Percentiles rank a stretch among this genome's conserved stretches.
Conservation (phyloP, 345 rosid genomes). For the Lepidium africanum region DNA sequence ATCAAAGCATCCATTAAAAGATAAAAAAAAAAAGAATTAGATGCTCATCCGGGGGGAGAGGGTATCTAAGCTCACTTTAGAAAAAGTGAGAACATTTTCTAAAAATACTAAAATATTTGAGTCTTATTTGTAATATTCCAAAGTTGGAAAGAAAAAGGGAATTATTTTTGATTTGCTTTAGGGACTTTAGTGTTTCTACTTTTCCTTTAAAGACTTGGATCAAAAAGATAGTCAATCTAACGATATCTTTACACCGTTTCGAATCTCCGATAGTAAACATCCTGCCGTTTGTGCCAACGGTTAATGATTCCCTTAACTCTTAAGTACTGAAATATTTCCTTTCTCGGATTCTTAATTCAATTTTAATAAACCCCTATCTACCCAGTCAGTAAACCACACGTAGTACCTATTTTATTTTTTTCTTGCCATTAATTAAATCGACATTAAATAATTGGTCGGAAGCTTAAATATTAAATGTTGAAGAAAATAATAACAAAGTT, state of each 20-base stretch:
- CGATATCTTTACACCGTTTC: not conserved
- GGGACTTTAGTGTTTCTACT: not conserved
- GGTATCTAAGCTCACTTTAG: not conserved
- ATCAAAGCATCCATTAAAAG: not conserved
- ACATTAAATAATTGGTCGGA: not conserved
- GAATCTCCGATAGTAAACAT: not conserved
- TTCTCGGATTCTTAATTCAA: not conserved
- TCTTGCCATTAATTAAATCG: not conserved
- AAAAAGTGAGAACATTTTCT: conserved; percentile 5
- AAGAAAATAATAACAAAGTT: not conserved
- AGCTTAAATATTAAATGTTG: not conserved
- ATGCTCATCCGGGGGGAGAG: conserved; percentile 11
- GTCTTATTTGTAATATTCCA: not conserved
- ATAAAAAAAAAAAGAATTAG: not conserved
- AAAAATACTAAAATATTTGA: not conserved
- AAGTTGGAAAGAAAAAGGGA: not conserved
- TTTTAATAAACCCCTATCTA: not conserved
- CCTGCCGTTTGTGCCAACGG: not conserved
- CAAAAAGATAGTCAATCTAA: not conserved
- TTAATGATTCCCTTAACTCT: not conserved
- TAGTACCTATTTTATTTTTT: not conserved
- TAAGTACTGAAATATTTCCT: not conserved
- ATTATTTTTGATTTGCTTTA: not conserved
- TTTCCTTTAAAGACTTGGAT: not conserved
- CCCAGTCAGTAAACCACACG: conserved; percentile 5